Evolutionary conservation across 345 rosid species (phyloP), one percentile per base, ranked within the genome.

Genomic region (Camelina sativa): DNA sequence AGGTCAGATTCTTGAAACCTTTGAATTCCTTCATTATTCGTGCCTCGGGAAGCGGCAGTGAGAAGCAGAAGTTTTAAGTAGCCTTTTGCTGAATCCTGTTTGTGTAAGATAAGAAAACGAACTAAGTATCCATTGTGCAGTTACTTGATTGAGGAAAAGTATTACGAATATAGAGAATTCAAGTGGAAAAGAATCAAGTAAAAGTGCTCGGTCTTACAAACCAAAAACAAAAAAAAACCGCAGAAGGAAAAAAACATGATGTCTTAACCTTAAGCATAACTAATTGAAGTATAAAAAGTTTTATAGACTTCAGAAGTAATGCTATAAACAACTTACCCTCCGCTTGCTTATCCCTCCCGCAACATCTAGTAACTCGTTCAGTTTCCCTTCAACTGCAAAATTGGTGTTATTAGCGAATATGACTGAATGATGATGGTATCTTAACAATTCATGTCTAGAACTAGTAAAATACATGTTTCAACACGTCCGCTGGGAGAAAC

Each of bases 61-160:
- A 90, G 96, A 79, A 92, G 90, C 77, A 95, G 84, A 76, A 95
- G 97, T 86, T 95, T 92, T 86, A 95, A 83, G 80, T 92, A 95
- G 65, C 93, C 92, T 80, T 85, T 92, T 68, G 94, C 82, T 50
- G 99, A 88, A 77, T 95, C 99, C 99, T 95, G 85, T 60, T 50
- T 77, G n/a, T 60, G 48, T 12, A 50, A 52, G 65, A 73, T 79
- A 58, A 80, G 73, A 67, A 23, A 64, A 71, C 28, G 19, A 61
- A 52, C 56, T 63, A 78, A 57, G 73, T 75, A 65, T 32, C 47
- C 47, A 64, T 9, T 47, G 59, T 16, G 46, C 32, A 19, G 22
- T 64, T 62, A 47, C 50, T 57, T 23, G 13, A 38, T 20, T 19
- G 48, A 53, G 46, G 16, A 54, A 17, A 23, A 25, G 16, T 73